Evolutionary conservation across 345 rosid genomes (phyloP).

Genomic region (Hevea brasiliensis): DNA sequence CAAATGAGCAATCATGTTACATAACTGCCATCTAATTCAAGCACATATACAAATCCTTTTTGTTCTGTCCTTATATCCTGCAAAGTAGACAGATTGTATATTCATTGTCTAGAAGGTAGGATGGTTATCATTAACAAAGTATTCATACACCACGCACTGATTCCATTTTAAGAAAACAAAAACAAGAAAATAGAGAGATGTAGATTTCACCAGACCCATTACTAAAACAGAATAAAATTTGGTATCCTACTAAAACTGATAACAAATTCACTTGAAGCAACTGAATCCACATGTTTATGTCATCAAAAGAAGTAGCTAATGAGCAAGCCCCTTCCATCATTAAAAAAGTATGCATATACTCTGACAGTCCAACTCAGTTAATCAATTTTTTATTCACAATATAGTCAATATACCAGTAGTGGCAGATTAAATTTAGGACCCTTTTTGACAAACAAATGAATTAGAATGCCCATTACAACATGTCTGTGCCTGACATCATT

Average conservation of each 20-base stretch:
- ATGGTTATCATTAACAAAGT: neutral
- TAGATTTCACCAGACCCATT: neutral
- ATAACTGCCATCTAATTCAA: neutral
- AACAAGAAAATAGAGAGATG: neutral
- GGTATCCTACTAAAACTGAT: neutral
- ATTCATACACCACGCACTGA: neutral
- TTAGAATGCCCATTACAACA: neutral
- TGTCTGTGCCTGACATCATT: neutral
- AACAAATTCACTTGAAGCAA: neutral
- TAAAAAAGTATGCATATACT: too few relatives aligned
- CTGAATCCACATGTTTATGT: neutral
- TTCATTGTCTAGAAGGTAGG: neutral
- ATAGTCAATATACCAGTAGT: neutral
- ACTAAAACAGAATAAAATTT: neutral
- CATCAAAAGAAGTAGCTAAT: neutral
- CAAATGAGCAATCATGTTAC: neutral
- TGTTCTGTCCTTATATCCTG: neutral
- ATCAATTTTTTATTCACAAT: neutral
- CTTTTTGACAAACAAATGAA: neutral
- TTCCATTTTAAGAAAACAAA: neutral
- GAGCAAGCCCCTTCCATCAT: neutral
- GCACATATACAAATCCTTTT: neutral
- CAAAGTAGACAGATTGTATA: neutral
- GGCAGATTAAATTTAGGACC: neutral
- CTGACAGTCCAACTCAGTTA: neutral